phyloP scores from a whole-genome alignment of 495 filamentous ascomycete species.

The Pseudomonodictys pantanalensis region DNA sequence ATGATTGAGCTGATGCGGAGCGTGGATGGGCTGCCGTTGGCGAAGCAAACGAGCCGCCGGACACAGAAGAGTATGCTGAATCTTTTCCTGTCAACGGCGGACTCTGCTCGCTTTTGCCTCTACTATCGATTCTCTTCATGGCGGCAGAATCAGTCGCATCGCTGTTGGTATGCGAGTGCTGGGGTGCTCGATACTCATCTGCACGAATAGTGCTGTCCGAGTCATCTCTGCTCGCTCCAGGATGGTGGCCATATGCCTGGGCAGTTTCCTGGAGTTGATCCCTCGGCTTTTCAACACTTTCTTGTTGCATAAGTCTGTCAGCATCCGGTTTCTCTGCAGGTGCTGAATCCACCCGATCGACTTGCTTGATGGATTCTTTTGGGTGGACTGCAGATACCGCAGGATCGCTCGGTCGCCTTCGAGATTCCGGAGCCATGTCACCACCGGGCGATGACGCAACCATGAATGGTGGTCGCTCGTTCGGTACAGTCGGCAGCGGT shows the following conservation, averaged over 20 bases:
- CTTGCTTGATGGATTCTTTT: too few relatives aligned
- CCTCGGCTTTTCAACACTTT: too few relatives aligned
- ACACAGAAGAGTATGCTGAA: constrained; percentile 33
- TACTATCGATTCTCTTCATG: background rate
- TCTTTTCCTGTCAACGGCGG: constrained; percentile 32
- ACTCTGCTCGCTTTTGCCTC: constrained; percentile 18
- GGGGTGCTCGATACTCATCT: too few relatives aligned
- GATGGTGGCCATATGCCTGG: too few relatives aligned
- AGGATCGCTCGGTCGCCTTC: constrained; percentile 7
- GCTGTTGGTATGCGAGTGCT: too few relatives aligned
- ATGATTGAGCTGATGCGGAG: constrained; percentile 20
- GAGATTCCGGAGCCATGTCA: background rate
- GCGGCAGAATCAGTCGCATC: background rate
- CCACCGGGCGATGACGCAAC: background rate
- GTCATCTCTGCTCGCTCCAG: too few relatives aligned
- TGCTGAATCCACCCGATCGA: too few relatives aligned
- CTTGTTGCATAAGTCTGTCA: too few relatives aligned
- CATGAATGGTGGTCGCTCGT: constrained; percentile 22
- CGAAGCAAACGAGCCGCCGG: constrained; percentile 29
- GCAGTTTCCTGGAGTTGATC: too few relatives aligned
- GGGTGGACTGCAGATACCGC: too few relatives aligned
- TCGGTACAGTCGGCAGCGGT: constrained; percentile 32
- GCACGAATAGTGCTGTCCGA: too few relatives aligned
- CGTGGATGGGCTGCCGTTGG: constrained; percentile 17
- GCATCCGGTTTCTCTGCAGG: too few relatives aligned